Percentiles rank a stretch among this genome's conserved stretches.
Evolutionary conservation across 306 rosid species (phyloP).

Genomic region (Trifolium repens): DNA sequence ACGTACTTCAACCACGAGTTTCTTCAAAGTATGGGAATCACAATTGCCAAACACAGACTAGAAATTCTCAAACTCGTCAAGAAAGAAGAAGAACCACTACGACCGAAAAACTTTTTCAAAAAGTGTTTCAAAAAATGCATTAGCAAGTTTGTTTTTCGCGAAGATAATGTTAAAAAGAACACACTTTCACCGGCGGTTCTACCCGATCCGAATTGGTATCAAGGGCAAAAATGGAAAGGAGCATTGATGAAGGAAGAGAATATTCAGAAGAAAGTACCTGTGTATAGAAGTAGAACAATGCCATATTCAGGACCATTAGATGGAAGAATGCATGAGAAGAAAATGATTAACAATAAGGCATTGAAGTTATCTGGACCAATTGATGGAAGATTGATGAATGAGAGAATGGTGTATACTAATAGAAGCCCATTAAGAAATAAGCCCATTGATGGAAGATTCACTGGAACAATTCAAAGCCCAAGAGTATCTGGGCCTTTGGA

Average conservation of each 20-base stretch:
- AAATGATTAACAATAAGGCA: slow-evolving; percentile 30
- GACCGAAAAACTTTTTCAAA: slow-evolving; percentile 48
- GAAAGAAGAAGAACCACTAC: slow-evolving; percentile 40
- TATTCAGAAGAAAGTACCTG: slow-evolving; percentile 34
- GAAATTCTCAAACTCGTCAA: slow-evolving; percentile 85
- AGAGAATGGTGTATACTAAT: slow-evolving; percentile 48
- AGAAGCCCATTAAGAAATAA: slow-evolving; percentile 54
- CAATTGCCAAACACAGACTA: slow-evolving; percentile 87
- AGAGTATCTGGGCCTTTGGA: slow-evolving; percentile 59
- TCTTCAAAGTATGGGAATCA: slow-evolving; percentile 86
- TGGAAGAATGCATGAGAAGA: slow-evolving; percentile 53
- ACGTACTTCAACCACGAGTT: slow-evolving; percentile 78
- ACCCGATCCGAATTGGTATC: slow-evolving; percentile 33
- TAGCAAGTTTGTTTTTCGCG: slow-evolving; percentile 41
- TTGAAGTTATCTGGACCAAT: slow-evolving; percentile 77
- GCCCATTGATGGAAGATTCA: slow-evolving; percentile 44
- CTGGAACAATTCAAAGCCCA: slow-evolving; percentile 52
- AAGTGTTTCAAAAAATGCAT: slow-evolving; percentile 65
- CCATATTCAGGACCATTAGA: slow-evolving; percentile 90
- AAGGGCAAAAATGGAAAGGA: slow-evolving; percentile 55
- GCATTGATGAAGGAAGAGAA: slow-evolving; percentile 46
- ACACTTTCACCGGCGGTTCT: slow-evolving; percentile 29
- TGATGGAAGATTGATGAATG: slow-evolving; percentile 62
- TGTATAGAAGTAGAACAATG: slow-evolving; percentile 49
- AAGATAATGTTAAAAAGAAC: slow-evolving; percentile 25